Percentiles rank a stretch among this genome's conserved stretches.
These are phyloP conservation scores for Epichloe festucae DNA, from an alignment of 2,329 filamentous ascomycete species.

Conservation along the genomic window DNA sequence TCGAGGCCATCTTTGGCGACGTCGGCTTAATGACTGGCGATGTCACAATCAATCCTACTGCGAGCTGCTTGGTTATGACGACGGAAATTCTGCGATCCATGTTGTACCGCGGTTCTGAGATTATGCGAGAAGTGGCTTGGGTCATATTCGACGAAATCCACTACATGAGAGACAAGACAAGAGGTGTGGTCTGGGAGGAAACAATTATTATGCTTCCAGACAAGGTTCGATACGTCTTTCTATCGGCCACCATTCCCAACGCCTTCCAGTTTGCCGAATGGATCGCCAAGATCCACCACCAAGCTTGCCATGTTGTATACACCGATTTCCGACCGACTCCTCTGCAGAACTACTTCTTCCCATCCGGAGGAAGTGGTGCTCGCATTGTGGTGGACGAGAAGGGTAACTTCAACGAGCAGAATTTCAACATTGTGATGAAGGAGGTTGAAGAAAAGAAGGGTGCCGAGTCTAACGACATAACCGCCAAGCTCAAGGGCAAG, in stretches of 20 bases:
- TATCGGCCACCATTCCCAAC: conserved; percentile 96
- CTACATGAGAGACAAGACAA: conserved; percentile 87
- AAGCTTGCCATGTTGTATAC: conserved; percentile 97
- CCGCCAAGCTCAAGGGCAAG: conserved; percentile 70
- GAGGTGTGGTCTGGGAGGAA: conserved; percentile 98
- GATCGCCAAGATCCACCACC: conserved; percentile 95
- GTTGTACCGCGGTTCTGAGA: conserved; percentile 95
- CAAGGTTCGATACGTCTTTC: conserved; percentile 96
- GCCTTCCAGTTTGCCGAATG: conserved; percentile 99
- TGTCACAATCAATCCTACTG: conserved; percentile 97
- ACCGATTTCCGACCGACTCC: conserved; percentile 96
- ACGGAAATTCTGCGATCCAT: conserved; percentile 98
- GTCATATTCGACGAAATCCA: conserved; percentile 98
- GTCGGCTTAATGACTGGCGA: conserved; percentile 98
- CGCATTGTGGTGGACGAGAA: conserved; percentile 94
- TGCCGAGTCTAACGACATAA: conserved; percentile 64
- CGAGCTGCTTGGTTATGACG: conserved; percentile 96
- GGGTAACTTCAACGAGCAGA: conserved; percentile 88
- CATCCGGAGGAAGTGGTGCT: conserved; percentile 81
- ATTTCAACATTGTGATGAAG: conserved; percentile 93
- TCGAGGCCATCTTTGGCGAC: conserved; percentile 88
- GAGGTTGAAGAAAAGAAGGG: conserved; percentile 80
- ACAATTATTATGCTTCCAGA: conserved; percentile 96
- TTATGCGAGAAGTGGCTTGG: conserved; percentile 98
- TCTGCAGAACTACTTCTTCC: conserved; percentile 96